These are phyloP conservation scores for Russula sp. DNA, from an alignment of 768 basidiomycete species.

Conservation along the genomic window DNA sequence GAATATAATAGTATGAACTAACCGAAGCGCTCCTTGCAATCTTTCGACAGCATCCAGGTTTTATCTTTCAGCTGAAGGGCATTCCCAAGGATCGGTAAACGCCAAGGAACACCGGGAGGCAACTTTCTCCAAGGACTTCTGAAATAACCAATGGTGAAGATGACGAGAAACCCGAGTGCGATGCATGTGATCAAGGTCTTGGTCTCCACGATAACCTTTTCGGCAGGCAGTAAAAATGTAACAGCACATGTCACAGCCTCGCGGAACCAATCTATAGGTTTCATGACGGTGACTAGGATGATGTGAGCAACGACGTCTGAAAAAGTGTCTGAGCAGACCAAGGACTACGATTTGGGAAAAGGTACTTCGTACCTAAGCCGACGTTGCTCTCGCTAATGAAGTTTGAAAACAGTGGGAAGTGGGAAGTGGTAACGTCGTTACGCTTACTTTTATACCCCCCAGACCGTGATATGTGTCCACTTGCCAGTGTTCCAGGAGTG, in stretches of 20 bases:
- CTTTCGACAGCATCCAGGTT: constrained; percentile 4
- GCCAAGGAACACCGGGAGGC: constrained; percentile 5
- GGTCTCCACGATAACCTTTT: not conserved
- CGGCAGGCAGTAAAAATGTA: not conserved
- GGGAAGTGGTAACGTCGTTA: not conserved
- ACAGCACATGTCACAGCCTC: not conserved
- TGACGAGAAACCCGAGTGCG: not conserved
- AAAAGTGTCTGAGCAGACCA: not conserved
- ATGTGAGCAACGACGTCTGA: not conserved
- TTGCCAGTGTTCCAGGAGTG: no score
- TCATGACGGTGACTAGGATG: not conserved
- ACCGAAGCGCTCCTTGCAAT: constrained; percentile 12
- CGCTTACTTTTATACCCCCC: not conserved
- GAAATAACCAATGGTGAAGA: not conserved
- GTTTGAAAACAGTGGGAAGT: no score
- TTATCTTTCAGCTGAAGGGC: not conserved
- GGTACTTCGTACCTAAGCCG: not conserved
- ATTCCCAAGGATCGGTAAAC: constrained; percentile 16
- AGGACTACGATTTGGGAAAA: not conserved
- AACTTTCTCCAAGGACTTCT: constrained; percentile 16
- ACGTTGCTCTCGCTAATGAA: not conserved
- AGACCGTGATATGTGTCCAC: not conserved
- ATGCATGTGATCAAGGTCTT: not conserved
- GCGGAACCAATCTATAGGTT: not conserved
- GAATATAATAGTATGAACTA: not conserved